Evolutionary conservation across 768 basidiomycete genomes (phyloP).

Genomic region (Tubosaeta brunneosetosa): DNA sequence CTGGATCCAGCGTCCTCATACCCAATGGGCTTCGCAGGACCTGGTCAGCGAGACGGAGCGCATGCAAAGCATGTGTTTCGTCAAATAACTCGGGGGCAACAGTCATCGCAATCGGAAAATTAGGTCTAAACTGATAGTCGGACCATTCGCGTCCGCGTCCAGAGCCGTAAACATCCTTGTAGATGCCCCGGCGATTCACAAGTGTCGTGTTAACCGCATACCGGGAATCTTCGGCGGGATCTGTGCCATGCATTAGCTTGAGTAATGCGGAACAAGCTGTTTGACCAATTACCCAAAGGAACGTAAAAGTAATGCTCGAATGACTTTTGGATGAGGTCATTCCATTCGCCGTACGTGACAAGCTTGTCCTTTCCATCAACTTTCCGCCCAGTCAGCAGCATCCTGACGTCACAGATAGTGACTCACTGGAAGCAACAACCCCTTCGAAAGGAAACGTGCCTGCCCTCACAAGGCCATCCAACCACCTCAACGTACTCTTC

Average conservation of each 20-base stretch:
- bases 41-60: conserved; percentile 75
- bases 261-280: not conserved
- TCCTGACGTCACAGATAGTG: not conserved
- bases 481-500: conserved; percentile 91
- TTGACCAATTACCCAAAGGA: conserved; percentile 52
- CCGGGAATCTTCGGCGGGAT: conserved; percentile 62
- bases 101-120: conserved; percentile 94
- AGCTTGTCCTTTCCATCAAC: conserved; percentile 64
- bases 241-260: conserved; percentile 33
- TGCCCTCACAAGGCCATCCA: conserved; percentile 57
- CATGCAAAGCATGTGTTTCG: conserved; percentile 69
- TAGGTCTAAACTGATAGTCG: conserved; percentile 92
- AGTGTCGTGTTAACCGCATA: conserved; percentile 68
- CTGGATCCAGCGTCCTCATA: conserved; percentile 92
- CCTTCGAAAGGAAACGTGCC: conserved; percentile 88
- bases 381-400: conserved; percentile 27
- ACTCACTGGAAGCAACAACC: conserved; percentile 72
- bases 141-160: conserved; percentile 88
- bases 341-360: conserved; percentile 91
- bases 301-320: conserved; percentile 93
- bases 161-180: conserved; percentile 97
- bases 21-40: conserved; percentile 85
- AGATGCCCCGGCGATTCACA: conserved; percentile 89
- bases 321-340: conserved; percentile 71
- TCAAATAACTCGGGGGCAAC: conserved; percentile 96